Conservation (phyloP, 495 filamentous ascomycete genomes). For the Viridothelium virens region DNA sequence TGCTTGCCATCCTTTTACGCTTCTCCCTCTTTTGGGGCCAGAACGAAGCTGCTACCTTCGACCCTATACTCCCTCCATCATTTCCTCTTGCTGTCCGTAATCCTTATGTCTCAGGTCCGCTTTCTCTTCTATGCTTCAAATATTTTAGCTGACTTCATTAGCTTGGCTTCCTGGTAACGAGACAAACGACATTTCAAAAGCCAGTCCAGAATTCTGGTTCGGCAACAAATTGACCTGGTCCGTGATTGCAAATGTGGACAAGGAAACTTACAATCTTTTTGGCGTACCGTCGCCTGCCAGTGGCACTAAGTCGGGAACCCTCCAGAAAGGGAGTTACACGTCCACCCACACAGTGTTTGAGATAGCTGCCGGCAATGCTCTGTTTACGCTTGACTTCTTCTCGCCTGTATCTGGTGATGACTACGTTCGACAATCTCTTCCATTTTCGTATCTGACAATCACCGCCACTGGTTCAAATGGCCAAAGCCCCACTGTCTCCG, state of each 20-base stretch:
- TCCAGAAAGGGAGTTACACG: constrained; percentile 15
- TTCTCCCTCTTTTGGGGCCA: constrained; percentile 10
- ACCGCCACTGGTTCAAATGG: constrained; percentile 15
- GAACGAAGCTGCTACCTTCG: constrained; percentile 1
- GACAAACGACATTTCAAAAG: constrained; percentile 4
- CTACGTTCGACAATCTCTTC: constrained; percentile 16
- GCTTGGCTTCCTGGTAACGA: constrained; percentile 18
- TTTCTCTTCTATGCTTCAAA: background rate
- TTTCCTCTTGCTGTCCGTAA: constrained; percentile 18
- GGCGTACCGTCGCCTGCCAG: constrained; percentile 9
- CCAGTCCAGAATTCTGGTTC: constrained; percentile 17
- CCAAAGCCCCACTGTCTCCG: constrained; percentile 33
- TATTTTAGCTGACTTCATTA: background rate
- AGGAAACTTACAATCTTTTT: constrained; percentile 14
- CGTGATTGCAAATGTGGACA: constrained; percentile 16
- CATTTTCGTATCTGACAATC: constrained; percentile 18
- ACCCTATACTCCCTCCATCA: constrained; percentile 11
- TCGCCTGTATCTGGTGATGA: constrained; percentile 17
- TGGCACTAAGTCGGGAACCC: background rate
- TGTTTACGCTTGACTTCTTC: constrained; percentile 19
- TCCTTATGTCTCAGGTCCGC: constrained; percentile 16
- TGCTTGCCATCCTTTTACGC: constrained; percentile 6
- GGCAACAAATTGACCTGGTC: constrained; percentile 16
- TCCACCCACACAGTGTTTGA: constrained; percentile 18
- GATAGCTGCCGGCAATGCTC: constrained; percentile 12